Conservation (phyloP, 176 grass and related monocot genomes). For the Zoysia japonica region DNA sequence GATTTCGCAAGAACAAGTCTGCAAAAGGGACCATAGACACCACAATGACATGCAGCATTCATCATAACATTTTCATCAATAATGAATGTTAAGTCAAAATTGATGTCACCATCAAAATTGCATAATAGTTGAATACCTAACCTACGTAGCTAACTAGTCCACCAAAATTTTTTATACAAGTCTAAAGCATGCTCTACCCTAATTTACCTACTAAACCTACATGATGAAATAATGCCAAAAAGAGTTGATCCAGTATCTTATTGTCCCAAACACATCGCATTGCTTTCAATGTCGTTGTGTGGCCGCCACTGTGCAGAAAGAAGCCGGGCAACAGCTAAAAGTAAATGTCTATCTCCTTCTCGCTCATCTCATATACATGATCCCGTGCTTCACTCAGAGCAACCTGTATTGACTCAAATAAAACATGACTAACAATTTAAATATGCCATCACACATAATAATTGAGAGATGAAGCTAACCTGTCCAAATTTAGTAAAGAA, state of each 20-base stretch:
- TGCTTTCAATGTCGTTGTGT: background rate
- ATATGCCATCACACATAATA: conserved; percentile 21
- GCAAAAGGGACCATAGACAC: background rate
- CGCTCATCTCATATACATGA: conserved; percentile 86
- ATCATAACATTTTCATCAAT: conserved; percentile 5
- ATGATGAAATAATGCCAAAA: conserved; percentile 33
- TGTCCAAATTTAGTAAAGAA: conserved; percentile 96
- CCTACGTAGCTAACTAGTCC: conserved; percentile 34
- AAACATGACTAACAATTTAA: conserved; percentile 15
- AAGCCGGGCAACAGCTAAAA: conserved; percentile 56
- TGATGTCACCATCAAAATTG: conserved; percentile 17
- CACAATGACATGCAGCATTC: background rate
- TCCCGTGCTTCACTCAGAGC: conserved; percentile 81
- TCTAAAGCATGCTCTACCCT: conserved; percentile 34
- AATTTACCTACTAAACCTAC: conserved; percentile 27
- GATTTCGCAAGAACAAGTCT: background rate
- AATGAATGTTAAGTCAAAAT: conserved; percentile 19
- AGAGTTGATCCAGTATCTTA: background rate
- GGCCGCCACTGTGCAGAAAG: background rate
- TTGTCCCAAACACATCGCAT: conserved; percentile 11
- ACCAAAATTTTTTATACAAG: conserved; percentile 47
- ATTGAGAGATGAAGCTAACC: conserved; percentile 47
- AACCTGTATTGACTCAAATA: conserved; percentile 66
- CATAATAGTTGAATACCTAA: conserved; percentile 41
- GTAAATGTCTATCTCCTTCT: conserved; percentile 87